Percentiles rank a stretch among this genome's conserved stretches.
Evolutionary conservation across 192 early-diverging fungal species (phyloP).

Genomic region (Coemansia sp.): DNA sequence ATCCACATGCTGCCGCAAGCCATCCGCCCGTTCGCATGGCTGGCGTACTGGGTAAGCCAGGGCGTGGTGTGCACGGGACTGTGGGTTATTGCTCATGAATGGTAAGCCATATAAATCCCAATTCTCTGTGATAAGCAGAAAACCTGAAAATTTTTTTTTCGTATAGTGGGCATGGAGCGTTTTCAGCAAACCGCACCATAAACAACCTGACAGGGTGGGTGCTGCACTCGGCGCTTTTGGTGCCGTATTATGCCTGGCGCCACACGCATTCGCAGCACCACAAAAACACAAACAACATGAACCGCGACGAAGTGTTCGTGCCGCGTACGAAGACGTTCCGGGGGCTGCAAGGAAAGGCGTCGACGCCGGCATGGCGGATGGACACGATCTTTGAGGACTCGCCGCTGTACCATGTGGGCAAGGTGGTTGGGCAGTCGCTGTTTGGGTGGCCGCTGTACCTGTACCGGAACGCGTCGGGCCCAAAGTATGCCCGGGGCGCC

Average conservation of each 20-base stretch:
- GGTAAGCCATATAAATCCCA: constrained; percentile 51
- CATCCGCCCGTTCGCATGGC: constrained; percentile 66
- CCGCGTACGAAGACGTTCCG: constrained; percentile 68
- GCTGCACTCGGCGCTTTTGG: constrained; percentile 84
- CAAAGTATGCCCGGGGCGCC: constrained; percentile 67
- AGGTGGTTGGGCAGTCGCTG: constrained; percentile 66
- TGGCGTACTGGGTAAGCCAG: constrained; percentile 76
- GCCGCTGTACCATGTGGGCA: constrained; percentile 65
- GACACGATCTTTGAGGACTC: constrained; percentile 69
- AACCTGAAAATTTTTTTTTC: constrained; percentile 1
- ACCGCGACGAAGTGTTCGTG: constrained; percentile 93
- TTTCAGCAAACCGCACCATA: constrained; percentile 79
- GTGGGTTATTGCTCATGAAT: constrained; percentile 91
- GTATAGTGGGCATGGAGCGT: constrained; percentile 78
- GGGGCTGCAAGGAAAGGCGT: constrained; percentile 54
- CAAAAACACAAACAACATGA: constrained; percentile 85
- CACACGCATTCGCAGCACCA: constrained; percentile 91
- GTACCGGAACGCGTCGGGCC: constrained; percentile 73
- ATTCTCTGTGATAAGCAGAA: too few relatives aligned
- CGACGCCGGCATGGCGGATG: constrained; percentile 48
- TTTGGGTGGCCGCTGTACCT: constrained; percentile 93
- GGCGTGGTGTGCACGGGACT: constrained; percentile 84
- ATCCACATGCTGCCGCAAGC: constrained; percentile 58
- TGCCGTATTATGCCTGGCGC: constrained; percentile 94
- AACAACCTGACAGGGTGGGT: constrained; percentile 88